phyloP scores from a whole-genome alignment of 2,329 filamentous ascomycete species.

The Pezicula radicicola region DNA sequence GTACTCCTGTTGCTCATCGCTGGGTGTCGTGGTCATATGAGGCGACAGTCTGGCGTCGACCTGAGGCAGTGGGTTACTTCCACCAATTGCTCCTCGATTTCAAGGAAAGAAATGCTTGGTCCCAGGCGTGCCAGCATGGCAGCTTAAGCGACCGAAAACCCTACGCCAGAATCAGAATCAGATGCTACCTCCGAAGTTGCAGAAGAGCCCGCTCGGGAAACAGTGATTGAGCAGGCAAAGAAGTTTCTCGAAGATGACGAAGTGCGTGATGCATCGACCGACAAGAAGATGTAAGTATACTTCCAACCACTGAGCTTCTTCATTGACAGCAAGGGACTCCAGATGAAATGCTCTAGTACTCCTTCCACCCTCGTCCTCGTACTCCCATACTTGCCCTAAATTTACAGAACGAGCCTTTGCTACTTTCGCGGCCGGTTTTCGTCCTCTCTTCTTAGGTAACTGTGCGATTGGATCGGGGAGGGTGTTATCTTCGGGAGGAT shows the following conservation, averaged over 20 bases:
- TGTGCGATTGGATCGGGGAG: neutral
- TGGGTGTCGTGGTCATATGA: slow-evolving; percentile 16
- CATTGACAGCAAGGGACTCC: no score
- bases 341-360: no score
- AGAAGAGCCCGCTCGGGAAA: slow-evolving; percentile 14
- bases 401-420: slow-evolving; percentile 10
- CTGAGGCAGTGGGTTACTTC: slow-evolving; percentile 5
- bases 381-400: slow-evolving; percentile 13
- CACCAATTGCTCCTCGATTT: no score
- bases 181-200: slow-evolving; percentile 3
- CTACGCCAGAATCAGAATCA: neutral
- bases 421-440: neutral
- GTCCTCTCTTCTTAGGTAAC: slow-evolving; percentile 8
- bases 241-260: slow-evolving; percentile 73
- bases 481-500: slow-evolving; percentile 9
- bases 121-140: slow-evolving; percentile 22
- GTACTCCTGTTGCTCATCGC: slow-evolving; percentile 17
- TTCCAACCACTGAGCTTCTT: no score
- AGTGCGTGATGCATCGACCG: slow-evolving; percentile 65
- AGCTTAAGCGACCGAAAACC: slow-evolving; percentile 11
- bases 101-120: no score
- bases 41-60: slow-evolving; percentile 12
- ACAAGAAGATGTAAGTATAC: slow-evolving; percentile 77
- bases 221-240: slow-evolving; percentile 63
- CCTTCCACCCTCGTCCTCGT: slow-evolving; percentile 15